These are phyloP conservation scores for Irpex rosettiformis DNA, from an alignment of 1,284 basidiomycete genomes.

Conservation along the genomic window DNA sequence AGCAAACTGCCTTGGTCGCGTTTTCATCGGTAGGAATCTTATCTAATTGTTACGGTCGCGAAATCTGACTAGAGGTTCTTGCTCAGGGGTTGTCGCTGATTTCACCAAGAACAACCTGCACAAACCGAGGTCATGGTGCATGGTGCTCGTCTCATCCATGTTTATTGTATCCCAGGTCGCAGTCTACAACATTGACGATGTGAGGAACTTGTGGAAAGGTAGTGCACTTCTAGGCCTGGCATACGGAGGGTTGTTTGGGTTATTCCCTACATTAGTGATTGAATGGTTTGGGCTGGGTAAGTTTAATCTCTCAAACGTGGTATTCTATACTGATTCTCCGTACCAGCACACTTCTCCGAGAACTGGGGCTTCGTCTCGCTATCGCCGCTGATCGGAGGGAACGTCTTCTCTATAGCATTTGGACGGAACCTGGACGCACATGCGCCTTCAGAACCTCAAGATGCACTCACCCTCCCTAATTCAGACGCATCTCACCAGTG, in stretches of 20 bases:
- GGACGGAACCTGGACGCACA: constrained; percentile 79
- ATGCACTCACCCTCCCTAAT: constrained; percentile 8
- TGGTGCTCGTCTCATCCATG: constrained; percentile 60
- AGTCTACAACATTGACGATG: constrained; percentile 54
- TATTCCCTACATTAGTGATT: constrained; percentile 72
- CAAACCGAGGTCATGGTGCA: constrained; percentile 68
- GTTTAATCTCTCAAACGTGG: no score
- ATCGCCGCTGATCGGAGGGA: constrained; percentile 78
- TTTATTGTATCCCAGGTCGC: constrained; percentile 72
- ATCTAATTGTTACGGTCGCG: no score
- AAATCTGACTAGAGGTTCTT: no score
- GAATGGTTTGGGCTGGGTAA: constrained; percentile 85
- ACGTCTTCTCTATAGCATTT: constrained; percentile 83
- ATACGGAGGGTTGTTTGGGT: constrained; percentile 78
- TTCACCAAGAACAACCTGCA: constrained; percentile 54
- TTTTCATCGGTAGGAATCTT: constrained; percentile 69
- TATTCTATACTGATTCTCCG: no score
- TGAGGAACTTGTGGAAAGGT: constrained; percentile 70
- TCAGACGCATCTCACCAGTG: constrained; percentile 38
- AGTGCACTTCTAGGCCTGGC: constrained; percentile 70
- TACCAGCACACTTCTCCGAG: constrained; percentile 71
- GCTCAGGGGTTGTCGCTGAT: constrained; percentile 70
- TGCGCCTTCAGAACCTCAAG: constrained; percentile 28
- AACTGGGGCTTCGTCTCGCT: constrained; percentile 85
- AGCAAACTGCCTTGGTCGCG: constrained; percentile 80